Evolutionary conservation across 2,329 filamentous ascomycete species (phyloP), one percentile per base, ranked within the genome.

Genomic region (Alternaria burnsii): DNA sequence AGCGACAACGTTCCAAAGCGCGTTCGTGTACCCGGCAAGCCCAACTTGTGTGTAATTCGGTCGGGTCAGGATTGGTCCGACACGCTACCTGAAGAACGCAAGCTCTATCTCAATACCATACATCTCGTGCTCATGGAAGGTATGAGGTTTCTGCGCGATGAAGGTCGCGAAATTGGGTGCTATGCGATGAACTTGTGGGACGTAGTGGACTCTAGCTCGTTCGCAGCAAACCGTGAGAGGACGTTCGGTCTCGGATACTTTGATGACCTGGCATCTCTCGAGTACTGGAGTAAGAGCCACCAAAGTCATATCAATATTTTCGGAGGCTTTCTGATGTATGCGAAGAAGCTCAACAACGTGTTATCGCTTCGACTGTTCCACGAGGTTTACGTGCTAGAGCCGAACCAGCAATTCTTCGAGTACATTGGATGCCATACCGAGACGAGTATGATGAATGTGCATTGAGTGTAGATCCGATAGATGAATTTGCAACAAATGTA

Each of bases 1-100:
- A 41, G 51, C 52, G 38, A 4, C 16, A 44, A 22, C 58, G 52
- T 7, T 43, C 52, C 52, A 2, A 60, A 59, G 36, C 66, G 78
- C 0, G 63, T 79, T 9, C 69, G 68, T 18, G 71, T 84, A 4
- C 58, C 71, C 0, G 79, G 81, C 1, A 77, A 72, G 60, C 69
- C 73, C 55, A 83, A 83, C 58, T 71, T 83, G 5, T 73, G 76
- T 32, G 71, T 83, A 16, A 83, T 83, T 38, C 78, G 81, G 26
- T 83, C 81, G 0, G 81, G 81, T 0, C 82, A 83, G 61, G 81
- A 83, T 59, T 83, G 81, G 81, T 78, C 75, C 0, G 73, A 68
- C 24, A 81, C 81, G 2, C 58, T 69, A 5, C 77, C 79, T 2
- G 73, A 77, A 28, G 81, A 84, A 70, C 74, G 80, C 1, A 73